A percentile compares a stretch with the other conserved stretches of the same genome.
Conservation (phyloP, 441 rosid species). For the Iberis amara region DNA sequence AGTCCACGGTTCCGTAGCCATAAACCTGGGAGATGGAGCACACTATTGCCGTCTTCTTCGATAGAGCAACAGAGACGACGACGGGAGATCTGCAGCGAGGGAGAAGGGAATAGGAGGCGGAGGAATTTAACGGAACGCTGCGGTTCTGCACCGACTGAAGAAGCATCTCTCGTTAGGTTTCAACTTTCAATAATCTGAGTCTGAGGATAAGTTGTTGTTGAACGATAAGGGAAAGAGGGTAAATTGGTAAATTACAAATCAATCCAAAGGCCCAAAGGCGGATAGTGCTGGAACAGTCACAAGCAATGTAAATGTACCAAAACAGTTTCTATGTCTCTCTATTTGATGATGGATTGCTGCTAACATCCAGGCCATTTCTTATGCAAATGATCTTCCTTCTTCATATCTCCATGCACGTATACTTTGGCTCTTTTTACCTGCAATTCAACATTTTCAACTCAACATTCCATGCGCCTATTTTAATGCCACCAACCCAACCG, state of each 20-base stretch:
- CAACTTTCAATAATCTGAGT: too few species aligned
- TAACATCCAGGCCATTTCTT: constrained; percentile 50
- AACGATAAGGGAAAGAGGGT: too few species aligned
- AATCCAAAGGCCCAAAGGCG: too few species aligned
- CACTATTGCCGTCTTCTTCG: constrained; percentile 30
- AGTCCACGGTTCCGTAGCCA: constrained; percentile 72
- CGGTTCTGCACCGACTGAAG: constrained; percentile 41
- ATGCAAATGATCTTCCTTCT: constrained; percentile 29
- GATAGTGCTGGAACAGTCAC: too few species aligned
- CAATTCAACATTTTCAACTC: constrained; percentile 24
- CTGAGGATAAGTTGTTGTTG: too few species aligned
- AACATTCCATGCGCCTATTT: constrained; percentile 17
- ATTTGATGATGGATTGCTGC: neutral
- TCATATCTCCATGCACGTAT: constrained; percentile 41
- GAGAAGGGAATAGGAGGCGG: constrained; percentile 37
- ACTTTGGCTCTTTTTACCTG: constrained; percentile 56
- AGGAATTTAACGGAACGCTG: constrained; percentile 41
- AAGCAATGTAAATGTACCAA: too few species aligned
- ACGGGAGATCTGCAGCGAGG: constrained; percentile 25
- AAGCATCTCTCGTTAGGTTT: constrained; percentile 11
- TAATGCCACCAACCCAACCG: neutral
- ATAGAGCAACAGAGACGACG: constrained; percentile 28
- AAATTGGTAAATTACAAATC: too few species aligned
- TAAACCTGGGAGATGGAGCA: constrained; percentile 69
- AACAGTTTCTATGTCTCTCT: too few species aligned